These are phyloP conservation scores for Adansonia rubrostipa DNA, from an alignment of 441 rosid species.

Conservation along the genomic window DNA sequence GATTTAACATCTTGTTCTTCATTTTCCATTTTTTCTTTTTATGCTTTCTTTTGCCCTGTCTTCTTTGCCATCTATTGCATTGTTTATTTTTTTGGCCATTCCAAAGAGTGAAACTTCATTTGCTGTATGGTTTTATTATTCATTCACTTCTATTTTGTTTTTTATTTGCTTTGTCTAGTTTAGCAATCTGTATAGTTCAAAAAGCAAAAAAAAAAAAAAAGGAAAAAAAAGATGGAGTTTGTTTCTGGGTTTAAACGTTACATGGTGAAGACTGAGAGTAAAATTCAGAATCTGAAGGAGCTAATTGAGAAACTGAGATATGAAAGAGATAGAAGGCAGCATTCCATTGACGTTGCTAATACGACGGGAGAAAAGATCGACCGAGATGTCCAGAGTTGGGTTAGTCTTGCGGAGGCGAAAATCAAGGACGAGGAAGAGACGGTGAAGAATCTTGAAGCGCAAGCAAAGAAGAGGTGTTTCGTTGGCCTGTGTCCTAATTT, in stretches of 20 bases:
- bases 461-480: conserved; percentile 22
- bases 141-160: neutral
- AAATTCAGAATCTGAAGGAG: neutral
- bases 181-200: neutral
- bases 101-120: neutral
- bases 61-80: neutral
- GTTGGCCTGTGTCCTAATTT: conserved; percentile 9
- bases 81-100: neutral
- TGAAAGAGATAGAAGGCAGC: neutral
- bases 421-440: conserved; percentile 10
- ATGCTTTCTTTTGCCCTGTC: neutral
- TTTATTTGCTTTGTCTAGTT: neutral
- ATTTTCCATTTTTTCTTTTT: neutral
- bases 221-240: neutral
- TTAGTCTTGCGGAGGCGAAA: neutral
- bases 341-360: neutral
- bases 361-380: neutral
- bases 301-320: neutral
- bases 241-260: neutral
- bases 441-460: conserved; percentile 9
- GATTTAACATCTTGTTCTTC: neutral
- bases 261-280: neutral
- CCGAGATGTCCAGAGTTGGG: neutral
- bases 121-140: neutral
- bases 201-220: neutral